A percentile compares a stretch with the other conserved stretches of the same genome.
Conservation (phyloP, 176 grass and related monocot genomes). For the Metroxylon sagu region DNA sequence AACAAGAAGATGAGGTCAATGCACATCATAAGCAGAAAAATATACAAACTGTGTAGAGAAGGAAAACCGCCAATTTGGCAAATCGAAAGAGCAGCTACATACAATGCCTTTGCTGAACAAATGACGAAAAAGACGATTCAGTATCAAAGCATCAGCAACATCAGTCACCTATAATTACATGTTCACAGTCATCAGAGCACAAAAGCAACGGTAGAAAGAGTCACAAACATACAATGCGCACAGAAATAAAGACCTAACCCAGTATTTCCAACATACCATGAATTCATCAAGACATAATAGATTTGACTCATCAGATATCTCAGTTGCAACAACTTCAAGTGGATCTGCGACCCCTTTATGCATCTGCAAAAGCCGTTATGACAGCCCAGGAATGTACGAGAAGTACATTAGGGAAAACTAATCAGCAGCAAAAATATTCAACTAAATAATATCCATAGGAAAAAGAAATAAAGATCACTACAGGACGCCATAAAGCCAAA, state of each 20-base stretch:
- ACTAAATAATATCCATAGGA: too few species aligned
- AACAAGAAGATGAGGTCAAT: constrained; percentile 6
- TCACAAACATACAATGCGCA: neutral
- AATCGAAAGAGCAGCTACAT: constrained; percentile 33
- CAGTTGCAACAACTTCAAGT: constrained; percentile 87
- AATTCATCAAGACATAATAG: constrained; percentile 96
- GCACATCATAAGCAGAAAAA: constrained; percentile 5
- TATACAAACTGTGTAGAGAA: constrained; percentile 3
- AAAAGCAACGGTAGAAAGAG: neutral
- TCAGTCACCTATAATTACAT: constrained; percentile 61
- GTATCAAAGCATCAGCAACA: constrained; percentile 93
- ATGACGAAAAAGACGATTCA: constrained; percentile 81
- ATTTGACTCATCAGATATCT: constrained; percentile 90
- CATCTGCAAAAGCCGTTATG: constrained; percentile 41
- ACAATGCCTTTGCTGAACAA: constrained; percentile 88
- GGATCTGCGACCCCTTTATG: constrained; percentile 97
- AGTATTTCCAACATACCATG: constrained; percentile 47
- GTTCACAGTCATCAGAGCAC: neutral
- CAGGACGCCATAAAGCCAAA: neutral
- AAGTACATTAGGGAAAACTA: too few species aligned
- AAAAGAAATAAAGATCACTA: too few species aligned
- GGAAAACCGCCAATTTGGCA: constrained; percentile 1
- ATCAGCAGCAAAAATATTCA: too few species aligned
- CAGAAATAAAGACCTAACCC: constrained; percentile 1
- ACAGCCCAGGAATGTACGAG: too few species aligned